Evolutionary conservation across 2,329 filamentous ascomycete genomes (phyloP).

Genomic region (Zymoseptoria ardabiliae): DNA sequence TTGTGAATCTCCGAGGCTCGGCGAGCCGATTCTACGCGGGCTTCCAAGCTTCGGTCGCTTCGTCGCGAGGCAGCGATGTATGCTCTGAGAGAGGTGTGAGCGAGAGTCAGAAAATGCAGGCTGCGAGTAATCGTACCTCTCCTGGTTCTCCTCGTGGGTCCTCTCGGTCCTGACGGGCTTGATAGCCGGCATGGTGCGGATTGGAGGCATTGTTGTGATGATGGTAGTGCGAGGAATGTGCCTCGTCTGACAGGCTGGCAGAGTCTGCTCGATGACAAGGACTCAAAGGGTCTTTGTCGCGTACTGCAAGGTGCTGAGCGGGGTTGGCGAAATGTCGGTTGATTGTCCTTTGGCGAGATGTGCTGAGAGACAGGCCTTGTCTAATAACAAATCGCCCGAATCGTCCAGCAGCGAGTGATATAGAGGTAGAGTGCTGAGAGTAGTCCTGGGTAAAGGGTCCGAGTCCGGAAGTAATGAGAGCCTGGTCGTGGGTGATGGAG

Average conservation of each 20-base stretch:
- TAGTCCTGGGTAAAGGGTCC: not conserved
- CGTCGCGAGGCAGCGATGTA: constrained; percentile 87
- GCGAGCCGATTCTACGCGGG: constrained; percentile 76
- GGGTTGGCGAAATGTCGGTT: not conserved
- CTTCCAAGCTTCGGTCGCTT: constrained; percentile 79
- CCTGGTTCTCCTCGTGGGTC: constrained; percentile 74
- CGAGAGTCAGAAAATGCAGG: constrained; percentile 1
- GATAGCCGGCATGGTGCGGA: constrained; percentile 32
- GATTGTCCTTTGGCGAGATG: not conserved
- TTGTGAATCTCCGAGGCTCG: constrained; percentile 89
- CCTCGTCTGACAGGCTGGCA: not conserved
- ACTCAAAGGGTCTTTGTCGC: not conserved
- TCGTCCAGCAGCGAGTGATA: not conserved
- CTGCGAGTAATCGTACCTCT: constrained; percentile 43
- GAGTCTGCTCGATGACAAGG: not conserved
- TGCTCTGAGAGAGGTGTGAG: constrained; percentile 47
- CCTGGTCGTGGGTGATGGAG: not conserved
- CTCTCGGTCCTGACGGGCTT: constrained; percentile 57
- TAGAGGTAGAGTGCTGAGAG: not conserved
- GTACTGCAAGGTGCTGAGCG: not conserved
- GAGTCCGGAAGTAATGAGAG: not conserved
- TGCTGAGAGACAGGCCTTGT: not conserved
- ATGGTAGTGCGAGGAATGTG: not conserved
- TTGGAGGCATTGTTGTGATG: constrained; percentile 24
- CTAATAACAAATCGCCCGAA: not conserved